Base-by-base conservation (phyloP, 2,329 filamentous ascomycete species). In the Lecanicillium sp. region DNA sequence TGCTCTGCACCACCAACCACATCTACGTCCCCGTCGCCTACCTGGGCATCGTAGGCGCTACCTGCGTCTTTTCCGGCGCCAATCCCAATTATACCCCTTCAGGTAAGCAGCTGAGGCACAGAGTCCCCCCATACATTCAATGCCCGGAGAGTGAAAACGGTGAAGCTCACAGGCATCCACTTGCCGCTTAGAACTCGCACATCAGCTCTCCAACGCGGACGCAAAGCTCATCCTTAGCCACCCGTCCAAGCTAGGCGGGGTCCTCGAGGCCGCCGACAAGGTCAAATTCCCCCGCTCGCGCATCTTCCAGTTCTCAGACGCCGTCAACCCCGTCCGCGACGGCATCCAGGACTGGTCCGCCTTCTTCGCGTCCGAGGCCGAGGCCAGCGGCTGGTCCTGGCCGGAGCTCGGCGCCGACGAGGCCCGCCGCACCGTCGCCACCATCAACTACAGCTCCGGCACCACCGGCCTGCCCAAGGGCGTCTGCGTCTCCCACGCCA, bases 1-100 rank as follows among this genome's bases (percentile, higher is more conserved):
- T 77, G 61, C 62, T 74, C 31, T 72, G 68, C 47, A 69, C 68
- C 1, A 64, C 68, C 3, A 77, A 77, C 48, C 69, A 74, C 44
- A 66, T 77, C 29, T 73, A 71, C 45, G 64, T 77, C 2, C 72
- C 72, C 0, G 67, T 69, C 4, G 67, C 68, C 12, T 77, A 74
- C 47, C 56, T 76, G 5, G 72, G 69, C 3, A 66, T 72, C 29
- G 65, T 73, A 2, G 73, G 72, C 0, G 63, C 64, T 17, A 71
- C 71, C 3, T 66, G 61, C 42, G 62, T 71, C 17, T 78, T 77
- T 53, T 75, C 66, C 37, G 72, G 70, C 15, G 69, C 65, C 4
- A 77, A 75, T 48, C 71, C 72, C 12, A 58, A 59, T 9, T 75
- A 72, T 46, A 74, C 69, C 2, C 55, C 65, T 12, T 57, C 60